A percentile compares a stretch with the other conserved stretches of the same genome.
These are phyloP conservation scores for Chaetomium tenue DNA, from an alignment of 495 filamentous ascomycete genomes.

Conservation along the genomic window DNA sequence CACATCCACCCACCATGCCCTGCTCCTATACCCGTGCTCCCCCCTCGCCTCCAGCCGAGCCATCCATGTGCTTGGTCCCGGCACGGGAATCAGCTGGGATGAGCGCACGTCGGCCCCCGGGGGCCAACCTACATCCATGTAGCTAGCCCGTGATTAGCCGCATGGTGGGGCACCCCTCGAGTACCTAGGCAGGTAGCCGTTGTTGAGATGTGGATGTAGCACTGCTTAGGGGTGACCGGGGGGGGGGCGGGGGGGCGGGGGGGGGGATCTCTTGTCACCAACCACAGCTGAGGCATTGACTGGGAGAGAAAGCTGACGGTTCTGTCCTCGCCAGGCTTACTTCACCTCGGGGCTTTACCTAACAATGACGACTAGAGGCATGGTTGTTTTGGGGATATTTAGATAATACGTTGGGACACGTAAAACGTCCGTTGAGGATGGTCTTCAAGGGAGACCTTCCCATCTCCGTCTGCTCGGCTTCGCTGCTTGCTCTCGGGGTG, in stretches of 20 bases:
- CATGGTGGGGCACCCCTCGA: constrained; percentile 43
- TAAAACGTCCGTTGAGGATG: no score
- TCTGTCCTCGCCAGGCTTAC: no score
- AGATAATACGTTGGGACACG: no score
- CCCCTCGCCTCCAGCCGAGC: no score
- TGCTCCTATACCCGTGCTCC: no score
- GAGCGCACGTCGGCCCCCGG: constrained; percentile 42
- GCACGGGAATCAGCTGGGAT: constrained; percentile 39
- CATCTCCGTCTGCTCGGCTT: no score
- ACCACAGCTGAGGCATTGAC: constrained; percentile 44
- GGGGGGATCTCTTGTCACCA: constrained; percentile 39
- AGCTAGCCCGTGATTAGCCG: constrained; percentile 42
- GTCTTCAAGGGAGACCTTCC: no score
- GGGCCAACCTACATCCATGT: constrained; percentile 60
- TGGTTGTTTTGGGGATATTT: no score
- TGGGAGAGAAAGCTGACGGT: constrained; percentile 29
- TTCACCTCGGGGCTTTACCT: no score
- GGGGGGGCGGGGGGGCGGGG: no score
- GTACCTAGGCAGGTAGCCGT: constrained; percentile 50
- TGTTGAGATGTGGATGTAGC: constrained; percentile 57
- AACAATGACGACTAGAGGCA: no score
- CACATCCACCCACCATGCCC: constrained; percentile 43
- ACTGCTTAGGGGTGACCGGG: constrained; percentile 53
- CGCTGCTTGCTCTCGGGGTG: no score
- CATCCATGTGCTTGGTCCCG: constrained; percentile 42